A percentile compares a stretch with the other conserved stretches of the same genome.
Evolutionary conservation across 768 basidiomycete genomes (phyloP).

Genomic region (Termitomyces bulborhizus): DNA sequence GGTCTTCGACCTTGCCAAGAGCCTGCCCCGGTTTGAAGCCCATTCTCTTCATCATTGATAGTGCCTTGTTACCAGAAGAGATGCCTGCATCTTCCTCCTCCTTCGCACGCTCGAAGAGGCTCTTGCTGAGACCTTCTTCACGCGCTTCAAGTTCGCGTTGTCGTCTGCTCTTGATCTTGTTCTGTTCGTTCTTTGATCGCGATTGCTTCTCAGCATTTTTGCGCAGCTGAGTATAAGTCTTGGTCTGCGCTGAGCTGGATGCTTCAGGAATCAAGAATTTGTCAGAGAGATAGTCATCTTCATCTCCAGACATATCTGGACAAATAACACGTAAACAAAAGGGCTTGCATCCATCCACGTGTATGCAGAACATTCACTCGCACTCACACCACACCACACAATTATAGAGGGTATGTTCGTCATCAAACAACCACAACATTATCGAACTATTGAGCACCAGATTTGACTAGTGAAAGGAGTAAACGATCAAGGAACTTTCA

Average conservation of each 20-base stretch:
- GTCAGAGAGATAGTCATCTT: constrained; percentile 79
- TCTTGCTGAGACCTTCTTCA: constrained; percentile 73
- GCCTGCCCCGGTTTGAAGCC: constrained; percentile 84
- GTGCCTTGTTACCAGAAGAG: constrained; percentile 62
- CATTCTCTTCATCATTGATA: constrained; percentile 93
- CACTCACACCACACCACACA: neutral
- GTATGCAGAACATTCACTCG: neutral
- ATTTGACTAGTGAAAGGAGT: constrained; percentile 25
- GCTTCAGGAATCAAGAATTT: constrained; percentile 60
- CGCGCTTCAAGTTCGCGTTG: constrained; percentile 71
- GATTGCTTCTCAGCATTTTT: constrained; percentile 57
- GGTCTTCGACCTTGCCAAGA: constrained; percentile 44
- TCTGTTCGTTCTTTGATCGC: constrained; percentile 61
- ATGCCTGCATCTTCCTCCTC: constrained; percentile 54
- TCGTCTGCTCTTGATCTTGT: constrained; percentile 54
- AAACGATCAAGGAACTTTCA: constrained; percentile 8
- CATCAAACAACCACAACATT: constrained; percentile 20
- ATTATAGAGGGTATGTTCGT: constrained; percentile 5
- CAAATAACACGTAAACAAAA: constrained; percentile 18
- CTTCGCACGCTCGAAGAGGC: constrained; percentile 72
- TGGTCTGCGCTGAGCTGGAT: constrained; percentile 31
- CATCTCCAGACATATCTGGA: constrained; percentile 56
- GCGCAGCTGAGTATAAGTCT: constrained; percentile 67
- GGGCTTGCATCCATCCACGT: neutral
- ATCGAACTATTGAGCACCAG: constrained; percentile 36